A percentile compares a stretch with the other conserved stretches of the same genome.
Conservation (phyloP, 2,329 filamentous ascomycete genomes). For the Penicillium sp. region DNA sequence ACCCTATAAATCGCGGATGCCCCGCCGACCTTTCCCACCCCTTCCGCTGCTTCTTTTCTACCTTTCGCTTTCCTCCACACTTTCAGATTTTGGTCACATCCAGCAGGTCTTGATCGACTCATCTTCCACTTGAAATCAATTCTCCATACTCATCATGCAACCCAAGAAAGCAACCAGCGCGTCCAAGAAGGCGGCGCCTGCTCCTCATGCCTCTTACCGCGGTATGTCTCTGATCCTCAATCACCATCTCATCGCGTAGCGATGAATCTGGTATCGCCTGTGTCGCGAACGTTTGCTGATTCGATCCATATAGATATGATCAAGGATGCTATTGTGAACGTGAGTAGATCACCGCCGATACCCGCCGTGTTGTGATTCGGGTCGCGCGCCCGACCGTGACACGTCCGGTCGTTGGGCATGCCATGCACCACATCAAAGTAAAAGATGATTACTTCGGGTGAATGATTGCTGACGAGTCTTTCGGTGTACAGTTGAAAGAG, state of each 20-base stretch:
- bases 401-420: constrained; percentile 25
- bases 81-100: constrained; percentile 5
- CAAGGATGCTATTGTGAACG: constrained; percentile 64
- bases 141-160: constrained; percentile 48
- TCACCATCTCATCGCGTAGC: constrained; percentile 44
- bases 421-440: constrained; percentile 22
- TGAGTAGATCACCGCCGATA: constrained; percentile 55
- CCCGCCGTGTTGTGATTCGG: constrained; percentile 37
- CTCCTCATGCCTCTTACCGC: constrained; percentile 60
- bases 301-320: constrained; percentile 57
- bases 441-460: constrained; percentile 19
- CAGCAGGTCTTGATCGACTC: constrained; percentile 6
- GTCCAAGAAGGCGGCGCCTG: constrained; percentile 54
- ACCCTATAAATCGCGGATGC: constrained; percentile 41
- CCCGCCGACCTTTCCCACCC: constrained; percentile 36
- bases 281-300: constrained; percentile 54
- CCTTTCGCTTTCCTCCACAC: constrained; percentile 14
- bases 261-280: constrained; percentile 33
- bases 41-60: constrained; percentile 34
- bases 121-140: constrained; percentile 12
- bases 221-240: constrained; percentile 50
- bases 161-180: constrained; percentile 57
- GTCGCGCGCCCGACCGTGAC: constrained; percentile 38
- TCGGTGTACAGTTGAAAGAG: constrained; percentile 57
- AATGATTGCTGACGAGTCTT: constrained; percentile 45